Evolutionary conservation across 2,329 filamentous ascomycete genomes (phyloP).

Genomic region (Zasmidium citrigriseum): DNA sequence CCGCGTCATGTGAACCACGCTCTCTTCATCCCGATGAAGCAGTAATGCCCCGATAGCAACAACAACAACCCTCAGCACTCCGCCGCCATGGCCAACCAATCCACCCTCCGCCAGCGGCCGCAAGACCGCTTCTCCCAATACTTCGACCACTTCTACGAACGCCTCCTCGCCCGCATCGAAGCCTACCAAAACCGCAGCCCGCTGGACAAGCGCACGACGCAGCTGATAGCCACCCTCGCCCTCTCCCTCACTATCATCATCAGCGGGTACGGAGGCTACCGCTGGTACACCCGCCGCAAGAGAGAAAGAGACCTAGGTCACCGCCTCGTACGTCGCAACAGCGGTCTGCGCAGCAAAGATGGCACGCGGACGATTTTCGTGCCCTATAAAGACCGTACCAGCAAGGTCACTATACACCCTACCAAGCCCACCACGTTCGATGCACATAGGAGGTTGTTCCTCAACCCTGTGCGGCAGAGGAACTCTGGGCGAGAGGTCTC

Average conservation of each 20-base stretch:
- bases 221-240: slow-evolving; percentile 73
- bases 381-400: slow-evolving; percentile 82
- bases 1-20: background rate
- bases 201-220: slow-evolving; percentile 68
- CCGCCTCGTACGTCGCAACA: slow-evolving; percentile 84
- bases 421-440: slow-evolving; percentile 95
- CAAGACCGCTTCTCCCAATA: slow-evolving; percentile 33
- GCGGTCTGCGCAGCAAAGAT: slow-evolving; percentile 89
- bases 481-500: slow-evolving; percentile 65
- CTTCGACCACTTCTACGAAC: slow-evolving; percentile 42
- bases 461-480: slow-evolving; percentile 73
- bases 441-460: slow-evolving; percentile 87
- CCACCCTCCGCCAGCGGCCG: slow-evolving; percentile 62
- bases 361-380: slow-evolving; percentile 94
- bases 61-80: background rate
- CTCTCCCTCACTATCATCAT: slow-evolving; percentile 78
- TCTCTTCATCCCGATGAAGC: background rate
- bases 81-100: slow-evolving; percentile 76
- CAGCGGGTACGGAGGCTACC: slow-evolving; percentile 74
- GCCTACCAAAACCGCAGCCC: slow-evolving; percentile 53
- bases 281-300: slow-evolving; percentile 71
- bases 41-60: background rate
- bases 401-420: slow-evolving; percentile 85
- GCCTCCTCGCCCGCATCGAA: slow-evolving; percentile 48
- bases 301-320: slow-evolving; percentile 81